Conservation (phyloP, 1,284 basidiomycete species). For the Mycosarcoma maydis region DNA sequence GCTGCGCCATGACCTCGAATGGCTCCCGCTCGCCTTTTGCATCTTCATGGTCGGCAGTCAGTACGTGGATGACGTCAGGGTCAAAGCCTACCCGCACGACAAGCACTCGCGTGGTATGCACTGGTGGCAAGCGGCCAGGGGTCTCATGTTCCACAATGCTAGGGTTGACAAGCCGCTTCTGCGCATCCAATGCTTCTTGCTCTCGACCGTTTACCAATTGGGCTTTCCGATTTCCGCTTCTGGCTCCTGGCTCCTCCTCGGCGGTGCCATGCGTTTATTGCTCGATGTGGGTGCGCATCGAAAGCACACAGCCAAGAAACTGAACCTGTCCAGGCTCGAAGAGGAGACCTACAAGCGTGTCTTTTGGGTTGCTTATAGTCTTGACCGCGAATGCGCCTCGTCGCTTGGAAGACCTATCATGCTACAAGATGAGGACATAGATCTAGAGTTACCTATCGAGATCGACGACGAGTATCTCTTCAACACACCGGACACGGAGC, state of each 20-base stretch:
- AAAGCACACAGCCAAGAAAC: conserved; percentile 42
- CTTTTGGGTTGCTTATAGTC: conserved; percentile 57
- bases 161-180: conserved; percentile 20
- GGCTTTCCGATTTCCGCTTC: conserved; percentile 41
- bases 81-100: conserved; percentile 17
- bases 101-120: conserved; percentile 35
- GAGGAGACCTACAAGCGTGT: conserved; percentile 49
- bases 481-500: conserved; percentile 29
- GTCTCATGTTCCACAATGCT: conserved; percentile 10
- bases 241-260: conserved; percentile 46
- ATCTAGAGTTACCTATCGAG: conserved; percentile 52
- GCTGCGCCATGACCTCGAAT: conserved; percentile 42
- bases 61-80: conserved; percentile 37
- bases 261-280: conserved; percentile 44
- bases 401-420: conserved; percentile 54
- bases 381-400: conserved; percentile 50
- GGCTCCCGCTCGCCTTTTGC: conserved; percentile 35
- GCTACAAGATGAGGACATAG: conserved; percentile 61
- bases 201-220: conserved; percentile 35
- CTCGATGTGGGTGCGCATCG: conserved; percentile 57
- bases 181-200: conserved; percentile 28
- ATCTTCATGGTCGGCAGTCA: conserved; percentile 52
- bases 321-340: conserved; percentile 37
- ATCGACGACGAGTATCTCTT: conserved; percentile 54
- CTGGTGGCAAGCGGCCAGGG: conserved; percentile 40